These are phyloP conservation scores for Aspergillus asperescens DNA, from an alignment of 495 filamentous ascomycete species.

Conservation along the genomic window DNA sequence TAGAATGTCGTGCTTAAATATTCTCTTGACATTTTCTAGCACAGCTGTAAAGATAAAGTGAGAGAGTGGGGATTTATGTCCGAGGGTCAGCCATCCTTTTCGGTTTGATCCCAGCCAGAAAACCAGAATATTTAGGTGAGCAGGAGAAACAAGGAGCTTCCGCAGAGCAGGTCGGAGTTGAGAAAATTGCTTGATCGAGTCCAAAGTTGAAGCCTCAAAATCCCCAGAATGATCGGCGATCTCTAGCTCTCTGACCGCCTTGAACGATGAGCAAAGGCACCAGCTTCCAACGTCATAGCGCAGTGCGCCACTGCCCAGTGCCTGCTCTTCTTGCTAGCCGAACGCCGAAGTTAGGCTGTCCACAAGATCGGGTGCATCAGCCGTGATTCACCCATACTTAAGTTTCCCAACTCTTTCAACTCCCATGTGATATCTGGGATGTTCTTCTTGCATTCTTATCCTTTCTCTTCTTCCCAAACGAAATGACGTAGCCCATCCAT, in stretches of 20 bases:
- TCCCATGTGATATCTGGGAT: constrained; percentile 8
- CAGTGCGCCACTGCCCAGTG: not conserved
- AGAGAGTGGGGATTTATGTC: not conserved
- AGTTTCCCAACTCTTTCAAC: not conserved
- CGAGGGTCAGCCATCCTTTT: not conserved
- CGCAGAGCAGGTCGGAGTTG: no score
- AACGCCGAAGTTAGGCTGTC: constrained; percentile 1
- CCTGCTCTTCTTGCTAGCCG: not conserved
- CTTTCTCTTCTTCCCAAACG: not conserved
- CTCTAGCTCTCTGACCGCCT: constrained; percentile 10
- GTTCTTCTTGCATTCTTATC: not conserved
- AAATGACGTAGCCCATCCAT: constrained; percentile 1
- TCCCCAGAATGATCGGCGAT: constrained; percentile 16
- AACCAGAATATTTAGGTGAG: not conserved
- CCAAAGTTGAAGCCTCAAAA: not conserved
- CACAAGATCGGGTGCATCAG: constrained; percentile 11
- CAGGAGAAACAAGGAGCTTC: not conserved
- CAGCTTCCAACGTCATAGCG: constrained; percentile 7
- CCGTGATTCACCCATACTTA: constrained; percentile 4
- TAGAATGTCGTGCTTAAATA: not conserved
- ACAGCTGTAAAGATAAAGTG: not conserved
- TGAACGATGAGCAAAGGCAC: not conserved
- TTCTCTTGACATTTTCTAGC: not conserved
- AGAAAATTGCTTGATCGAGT: not conserved
- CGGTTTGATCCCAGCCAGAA: not conserved